phyloP scores from a whole-genome alignment of 208 protist species.

The Strigomonas culicis region DNA sequence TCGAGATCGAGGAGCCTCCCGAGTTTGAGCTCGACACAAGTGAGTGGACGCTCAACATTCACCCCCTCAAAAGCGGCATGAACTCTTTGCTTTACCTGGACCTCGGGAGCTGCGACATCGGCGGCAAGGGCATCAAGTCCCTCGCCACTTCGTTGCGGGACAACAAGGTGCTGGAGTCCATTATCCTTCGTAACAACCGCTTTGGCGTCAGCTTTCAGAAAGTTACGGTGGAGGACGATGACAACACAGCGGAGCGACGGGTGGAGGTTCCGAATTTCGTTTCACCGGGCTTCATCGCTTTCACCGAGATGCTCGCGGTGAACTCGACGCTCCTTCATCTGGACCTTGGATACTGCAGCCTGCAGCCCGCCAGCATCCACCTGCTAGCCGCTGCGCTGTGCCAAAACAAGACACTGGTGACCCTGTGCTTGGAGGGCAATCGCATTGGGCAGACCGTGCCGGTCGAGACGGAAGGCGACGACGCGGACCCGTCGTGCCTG shows the following conservation, averaged over 20 bases:
- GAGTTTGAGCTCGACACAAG: constrained; percentile 15
- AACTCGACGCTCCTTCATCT: constrained; percentile 55
- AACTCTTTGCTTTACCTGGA: constrained; percentile 57
- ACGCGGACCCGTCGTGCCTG: constrained; percentile 36
- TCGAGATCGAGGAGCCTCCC: constrained; percentile 3
- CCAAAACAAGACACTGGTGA: constrained; percentile 38
- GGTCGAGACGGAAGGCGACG: constrained; percentile 8
- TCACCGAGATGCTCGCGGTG: constrained; percentile 33
- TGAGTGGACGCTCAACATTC: constrained; percentile 9
- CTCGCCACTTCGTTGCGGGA: constrained; percentile 40
- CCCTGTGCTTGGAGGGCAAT: constrained; percentile 70
- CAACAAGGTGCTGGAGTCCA: constrained; percentile 52
- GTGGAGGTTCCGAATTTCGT: constrained; percentile 21
- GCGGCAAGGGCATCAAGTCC: constrained; percentile 38
- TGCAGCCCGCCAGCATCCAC: constrained; percentile 40
- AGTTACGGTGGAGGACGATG: constrained; percentile 5
- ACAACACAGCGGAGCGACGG: constrained; percentile 16
- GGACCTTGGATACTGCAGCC: constrained; percentile 65
- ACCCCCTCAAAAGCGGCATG: constrained; percentile 54
- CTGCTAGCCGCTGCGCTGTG: constrained; percentile 32
- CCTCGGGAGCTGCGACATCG: constrained; percentile 63
- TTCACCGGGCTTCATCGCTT: constrained; percentile 39
- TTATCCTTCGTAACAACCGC: constrained; percentile 67
- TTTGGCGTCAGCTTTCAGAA: constrained; percentile 9
- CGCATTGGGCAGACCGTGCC: constrained; percentile 27